Base-by-base conservation (phyloP, 1,284 basidiomycete genomes). In the Ceratobasidium sp. region DNA sequence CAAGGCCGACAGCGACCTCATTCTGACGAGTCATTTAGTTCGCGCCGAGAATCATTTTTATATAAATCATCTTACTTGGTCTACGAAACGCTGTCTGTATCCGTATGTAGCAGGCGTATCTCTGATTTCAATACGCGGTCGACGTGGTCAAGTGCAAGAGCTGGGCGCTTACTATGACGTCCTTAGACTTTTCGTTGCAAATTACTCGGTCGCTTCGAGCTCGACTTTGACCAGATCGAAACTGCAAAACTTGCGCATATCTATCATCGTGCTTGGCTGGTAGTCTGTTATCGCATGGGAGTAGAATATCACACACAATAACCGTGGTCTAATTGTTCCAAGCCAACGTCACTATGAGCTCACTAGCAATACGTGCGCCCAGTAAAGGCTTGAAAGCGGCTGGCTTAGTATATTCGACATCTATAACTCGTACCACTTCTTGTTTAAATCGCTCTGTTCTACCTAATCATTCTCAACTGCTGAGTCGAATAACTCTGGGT, bases 1-100 rank as follows among this genome's bases (percentile, higher is more conserved):
- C 53, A 70, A 59, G 67, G 67, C 55, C 67, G 67, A 70, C 23
- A 70, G 43, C 26, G 67, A 70, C 67, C 67, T 70, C 67, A 70
- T 70, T 70, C 53, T 57, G n/a, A 18, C 8, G 8, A 45, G 4
- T 21, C 30, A 21, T 43, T 21, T 36, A 26, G 26, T 18, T 41
- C 14, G 14, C 14, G 6, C 8, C 36, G 14, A 6, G 14, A 39
- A 6, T 39, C 36, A 39, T 39, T 39, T 39, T 39, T 39, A 39
- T 39, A 14, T n/a, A n/a, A n/a, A n/a, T n/a, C n/a, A n/a, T 6
- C 57, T n/a, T 34, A 61, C 59, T 45, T 61, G 43, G 59, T 45
- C 36, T 30, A 46, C 5, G n/a, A 59, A 18, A 4, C 21, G 4
- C 34, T 18, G 57, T 10, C 36, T 39, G 36, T 39, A 39, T 39